Percentiles rank a stretch among this genome's conserved stretches.
These are phyloP conservation scores for Tetracladium marchalianum DNA, from an alignment of 495 filamentous ascomycete species.

Conservation along the genomic window DNA sequence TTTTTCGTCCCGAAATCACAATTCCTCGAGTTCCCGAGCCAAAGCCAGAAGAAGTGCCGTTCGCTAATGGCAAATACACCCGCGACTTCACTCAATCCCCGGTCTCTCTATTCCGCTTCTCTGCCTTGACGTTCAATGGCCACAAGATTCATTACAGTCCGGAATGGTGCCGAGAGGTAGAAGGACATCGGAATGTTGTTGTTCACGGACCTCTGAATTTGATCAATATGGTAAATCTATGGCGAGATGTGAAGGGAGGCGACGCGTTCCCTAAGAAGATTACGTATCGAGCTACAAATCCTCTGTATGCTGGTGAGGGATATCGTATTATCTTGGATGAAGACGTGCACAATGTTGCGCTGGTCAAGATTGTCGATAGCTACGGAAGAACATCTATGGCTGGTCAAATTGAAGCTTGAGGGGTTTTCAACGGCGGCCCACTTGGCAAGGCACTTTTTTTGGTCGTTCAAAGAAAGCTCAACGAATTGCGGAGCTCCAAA, in stretches of 20 bases:
- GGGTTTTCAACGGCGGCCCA: neutral
- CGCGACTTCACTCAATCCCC: constrained; percentile 43
- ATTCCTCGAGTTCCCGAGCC: constrained; percentile 9
- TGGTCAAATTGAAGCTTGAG: constrained; percentile 27
- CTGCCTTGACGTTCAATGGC: constrained; percentile 61
- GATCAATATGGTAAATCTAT: constrained; percentile 53
- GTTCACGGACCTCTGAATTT: constrained; percentile 58
- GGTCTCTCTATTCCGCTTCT: constrained; percentile 58
- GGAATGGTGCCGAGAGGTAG: constrained; percentile 46
- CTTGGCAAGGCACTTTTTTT: too few species aligned
- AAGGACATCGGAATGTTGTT: constrained; percentile 48
- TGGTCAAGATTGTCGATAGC: constrained; percentile 32
- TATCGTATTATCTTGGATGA: constrained; percentile 35
- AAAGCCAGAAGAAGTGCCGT: constrained; percentile 13
- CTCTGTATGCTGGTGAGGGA: constrained; percentile 48
- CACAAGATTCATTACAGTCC: constrained; percentile 65
- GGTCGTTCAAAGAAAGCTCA: too few species aligned
- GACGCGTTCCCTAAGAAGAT: constrained; percentile 36
- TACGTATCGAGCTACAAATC: constrained; percentile 46
- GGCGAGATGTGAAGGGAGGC: constrained; percentile 38
- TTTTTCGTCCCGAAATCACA: constrained; percentile 42
- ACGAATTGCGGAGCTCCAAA: too few species aligned
- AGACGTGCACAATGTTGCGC: constrained; percentile 17
- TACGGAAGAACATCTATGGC: constrained; percentile 36
- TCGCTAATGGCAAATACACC: constrained; percentile 25